Evolutionary conservation across 768 basidiomycete genomes (phyloP).

Genomic region (Pulveroboletus sp.): DNA sequence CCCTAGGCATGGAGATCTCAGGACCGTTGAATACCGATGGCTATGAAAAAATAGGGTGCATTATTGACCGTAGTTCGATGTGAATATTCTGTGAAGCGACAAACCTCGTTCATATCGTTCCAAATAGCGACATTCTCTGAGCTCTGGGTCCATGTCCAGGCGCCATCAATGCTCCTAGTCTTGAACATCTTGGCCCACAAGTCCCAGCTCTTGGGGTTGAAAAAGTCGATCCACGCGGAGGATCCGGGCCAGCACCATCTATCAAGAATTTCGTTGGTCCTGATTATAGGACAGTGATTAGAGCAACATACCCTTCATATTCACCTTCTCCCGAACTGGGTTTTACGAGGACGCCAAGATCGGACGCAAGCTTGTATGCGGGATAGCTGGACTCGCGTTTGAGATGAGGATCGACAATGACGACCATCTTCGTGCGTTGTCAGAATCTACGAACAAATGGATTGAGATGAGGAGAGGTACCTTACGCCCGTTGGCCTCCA

Average conservation of each 20-base stretch:
- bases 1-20: slow-evolving; percentile 81
- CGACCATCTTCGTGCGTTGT: slow-evolving; percentile 71
- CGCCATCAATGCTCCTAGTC: slow-evolving; percentile 44
- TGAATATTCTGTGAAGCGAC: slow-evolving; percentile 6
- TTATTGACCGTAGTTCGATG: neutral
- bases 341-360: slow-evolving; percentile 80
- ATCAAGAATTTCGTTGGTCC: neutral
- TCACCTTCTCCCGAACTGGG: slow-evolving; percentile 73
- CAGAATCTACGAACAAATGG: neutral
- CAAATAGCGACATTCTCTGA: slow-evolving; percentile 87
- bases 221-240: slow-evolving; percentile 96
- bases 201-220: slow-evolving; percentile 84
- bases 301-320: slow-evolving; percentile 65
- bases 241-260: slow-evolving; percentile 97
- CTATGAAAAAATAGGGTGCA: slow-evolving; percentile 36
- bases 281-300: neutral
- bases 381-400: slow-evolving; percentile 80
- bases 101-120: slow-evolving; percentile 99
- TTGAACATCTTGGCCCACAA: slow-evolving; percentile 91
- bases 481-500: slow-evolving; percentile 82
- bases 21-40: slow-evolving; percentile 99
- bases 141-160: slow-evolving; percentile 77
- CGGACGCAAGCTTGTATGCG: slow-evolving; percentile 79
- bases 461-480: slow-evolving; percentile 36
- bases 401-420: slow-evolving; percentile 94